Conservation (phyloP, 1,284 basidiomycete genomes). For the Golubevia sp. region DNA sequence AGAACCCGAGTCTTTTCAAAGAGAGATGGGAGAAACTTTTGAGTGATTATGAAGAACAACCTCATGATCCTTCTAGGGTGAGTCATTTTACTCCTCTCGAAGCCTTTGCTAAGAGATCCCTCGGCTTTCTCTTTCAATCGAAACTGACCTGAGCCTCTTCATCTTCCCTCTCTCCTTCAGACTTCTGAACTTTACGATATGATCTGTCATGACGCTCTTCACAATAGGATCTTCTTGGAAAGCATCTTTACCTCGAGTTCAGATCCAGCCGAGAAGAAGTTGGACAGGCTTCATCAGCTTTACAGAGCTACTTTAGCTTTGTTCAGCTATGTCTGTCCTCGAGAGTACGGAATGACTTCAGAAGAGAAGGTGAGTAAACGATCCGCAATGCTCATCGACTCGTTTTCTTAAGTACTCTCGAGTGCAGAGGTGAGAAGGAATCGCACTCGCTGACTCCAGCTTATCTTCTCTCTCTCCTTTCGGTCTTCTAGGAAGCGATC, state of each 20-base stretch:
- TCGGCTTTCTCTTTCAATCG: too few species aligned
- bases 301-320: conserved; percentile 48
- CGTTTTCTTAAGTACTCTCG: too few species aligned
- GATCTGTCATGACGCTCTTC: conserved; percentile 56
- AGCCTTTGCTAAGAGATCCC: too few species aligned
- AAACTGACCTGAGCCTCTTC: too few species aligned
- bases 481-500: conserved; percentile 51
- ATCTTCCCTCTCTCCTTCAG: conserved; percentile 8
- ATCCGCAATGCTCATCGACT: too few species aligned
- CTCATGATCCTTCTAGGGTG: conserved; percentile 46
- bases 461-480: too few species aligned
- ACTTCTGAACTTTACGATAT: conserved; percentile 56
- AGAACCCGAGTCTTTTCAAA: conserved; percentile 53
- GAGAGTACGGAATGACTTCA: conserved; percentile 54
- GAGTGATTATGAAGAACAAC: conserved; percentile 54
- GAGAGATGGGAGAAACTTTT: conserved; percentile 61
- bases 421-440: too few species aligned
- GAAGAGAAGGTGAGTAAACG: conserved; percentile 37
- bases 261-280: conserved; percentile 19
- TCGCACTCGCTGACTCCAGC: too few species aligned
- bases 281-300: conserved; percentile 41
- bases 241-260: conserved; percentile 31
- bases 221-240: conserved; percentile 55
- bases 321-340: conserved; percentile 51
- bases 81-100: too few species aligned